Conservation (phyloP, 352 stramenopile genomes). For the Phytophthora cactorum region DNA sequence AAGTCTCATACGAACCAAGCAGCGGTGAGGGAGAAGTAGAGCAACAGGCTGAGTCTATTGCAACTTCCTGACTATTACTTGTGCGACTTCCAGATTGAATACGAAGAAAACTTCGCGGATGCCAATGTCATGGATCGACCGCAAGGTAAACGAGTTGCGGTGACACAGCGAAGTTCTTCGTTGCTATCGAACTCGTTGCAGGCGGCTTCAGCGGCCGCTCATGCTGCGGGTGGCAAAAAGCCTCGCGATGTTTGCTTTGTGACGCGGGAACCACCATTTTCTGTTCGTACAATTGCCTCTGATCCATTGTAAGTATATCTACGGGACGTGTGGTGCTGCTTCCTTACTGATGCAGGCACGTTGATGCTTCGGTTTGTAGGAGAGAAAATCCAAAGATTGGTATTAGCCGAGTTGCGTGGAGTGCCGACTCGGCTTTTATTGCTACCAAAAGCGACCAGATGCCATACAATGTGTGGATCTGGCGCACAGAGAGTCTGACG, state of each 20-base stretch:
- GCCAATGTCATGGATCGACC: conserved; percentile 56
- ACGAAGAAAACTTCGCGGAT: conserved; percentile 71
- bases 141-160: conserved; percentile 62
- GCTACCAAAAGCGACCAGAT: conserved; percentile 85
- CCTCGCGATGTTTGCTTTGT: conserved; percentile 73
- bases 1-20: conserved; percentile 48
- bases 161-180: conserved; percentile 41
- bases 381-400: conserved; percentile 79
- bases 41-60: not conserved
- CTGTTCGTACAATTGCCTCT: conserved; percentile 63
- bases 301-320: conserved; percentile 66
- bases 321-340: not conserved
- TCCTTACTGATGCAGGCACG: not conserved
- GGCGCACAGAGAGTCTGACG: conserved; percentile 76
- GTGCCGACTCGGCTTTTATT: conserved; percentile 68
- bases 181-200: conserved; percentile 65
- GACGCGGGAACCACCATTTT: conserved; percentile 71
- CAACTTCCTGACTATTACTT: not conserved
- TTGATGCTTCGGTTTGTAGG: conserved; percentile 30
- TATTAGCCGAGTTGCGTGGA: conserved; percentile 72
- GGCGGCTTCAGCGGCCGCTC: conserved; percentile 61
- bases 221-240: conserved; percentile 59
- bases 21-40: conserved; percentile 35
- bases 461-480: conserved; percentile 88
- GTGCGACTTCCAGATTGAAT: conserved; percentile 55